Conservation (phyloP, 345 rosid species). For the Boechera divaricarpa region DNA sequence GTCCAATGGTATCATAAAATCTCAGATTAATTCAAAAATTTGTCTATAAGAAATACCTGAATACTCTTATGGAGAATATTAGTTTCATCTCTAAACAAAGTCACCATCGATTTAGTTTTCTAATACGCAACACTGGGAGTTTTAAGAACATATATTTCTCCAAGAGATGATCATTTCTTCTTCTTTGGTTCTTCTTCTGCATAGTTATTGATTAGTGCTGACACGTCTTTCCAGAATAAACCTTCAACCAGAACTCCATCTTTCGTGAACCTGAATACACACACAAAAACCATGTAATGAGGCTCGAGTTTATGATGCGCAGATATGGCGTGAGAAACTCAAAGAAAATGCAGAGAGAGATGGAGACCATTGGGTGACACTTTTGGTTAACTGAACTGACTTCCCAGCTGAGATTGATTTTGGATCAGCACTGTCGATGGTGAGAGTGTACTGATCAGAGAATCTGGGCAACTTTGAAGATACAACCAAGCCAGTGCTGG, state of each 20-base stretch:
- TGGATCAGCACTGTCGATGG: constrained; percentile 87
- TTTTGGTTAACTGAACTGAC: constrained; percentile 77
- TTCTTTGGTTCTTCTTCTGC: constrained; percentile 83
- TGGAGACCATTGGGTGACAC: constrained; percentile 83
- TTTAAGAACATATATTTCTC: constrained; percentile 25
- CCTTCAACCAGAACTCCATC: constrained; percentile 94
- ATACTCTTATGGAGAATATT: constrained; percentile 15
- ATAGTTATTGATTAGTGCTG: constrained; percentile 63
- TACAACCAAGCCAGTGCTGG: constrained; percentile 88
- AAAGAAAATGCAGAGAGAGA: constrained; percentile 30
- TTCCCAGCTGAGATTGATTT: constrained; percentile 89
- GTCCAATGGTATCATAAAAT: constrained; percentile 7
- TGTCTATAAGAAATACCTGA: background rate
- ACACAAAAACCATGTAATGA: background rate
- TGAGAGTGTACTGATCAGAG: constrained; percentile 83
- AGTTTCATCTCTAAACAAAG: constrained; percentile 15
- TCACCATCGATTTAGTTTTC: constrained; percentile 21
- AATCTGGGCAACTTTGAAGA: constrained; percentile 94
- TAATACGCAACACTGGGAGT: constrained; percentile 20
- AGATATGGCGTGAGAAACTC: background rate
- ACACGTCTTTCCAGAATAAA: constrained; percentile 91
- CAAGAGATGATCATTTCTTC: constrained; percentile 59
- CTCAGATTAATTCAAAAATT: constrained; percentile 1
- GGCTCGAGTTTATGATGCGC: background rate
- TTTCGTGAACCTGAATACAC: constrained; percentile 75